Conservation (phyloP, 164 flowering plant genomes). For the Santalum album region DNA sequence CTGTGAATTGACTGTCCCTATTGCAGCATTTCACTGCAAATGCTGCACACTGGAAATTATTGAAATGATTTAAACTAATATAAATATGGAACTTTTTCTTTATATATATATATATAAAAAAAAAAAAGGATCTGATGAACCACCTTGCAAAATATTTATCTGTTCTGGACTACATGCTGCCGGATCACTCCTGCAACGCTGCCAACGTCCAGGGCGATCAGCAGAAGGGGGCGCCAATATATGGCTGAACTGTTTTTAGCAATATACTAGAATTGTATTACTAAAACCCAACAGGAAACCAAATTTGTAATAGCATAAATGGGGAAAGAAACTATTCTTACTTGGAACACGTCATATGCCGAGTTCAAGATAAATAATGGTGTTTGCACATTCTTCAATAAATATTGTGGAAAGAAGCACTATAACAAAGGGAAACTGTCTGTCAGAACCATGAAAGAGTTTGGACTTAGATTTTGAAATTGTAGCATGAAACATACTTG, state of each 20-base stretch:
- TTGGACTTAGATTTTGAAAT: not conserved
- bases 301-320: too few relatives aligned
- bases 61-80: too few relatives aligned
- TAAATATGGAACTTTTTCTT: too few relatives aligned
- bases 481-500: slow-evolving; percentile 31
- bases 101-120: too few relatives aligned
- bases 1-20: too few relatives aligned
- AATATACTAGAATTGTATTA: not conserved
- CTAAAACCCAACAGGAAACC: too few relatives aligned
- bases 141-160: slow-evolving; percentile 63
- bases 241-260: slow-evolving; percentile 62
- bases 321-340: slow-evolving; percentile 16
- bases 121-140: not conserved
- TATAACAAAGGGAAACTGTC: slow-evolving; percentile 22
- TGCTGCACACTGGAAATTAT: too few relatives aligned
- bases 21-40: too few relatives aligned
- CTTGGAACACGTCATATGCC: slow-evolving; percentile 87
- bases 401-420: slow-evolving; percentile 93
- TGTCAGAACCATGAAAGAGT: slow-evolving; percentile 1
- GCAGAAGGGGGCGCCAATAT: slow-evolving; percentile 71
- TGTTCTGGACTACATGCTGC: slow-evolving; percentile 43
- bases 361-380: slow-evolving; percentile 82
- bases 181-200: slow-evolving; percentile 50
- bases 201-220: slow-evolving; percentile 65
- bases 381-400: slow-evolving; percentile 45